phyloP scores from a whole-genome alignment of 2,329 filamentous ascomycete genomes.

The Ophiostoma australiae region DNA sequence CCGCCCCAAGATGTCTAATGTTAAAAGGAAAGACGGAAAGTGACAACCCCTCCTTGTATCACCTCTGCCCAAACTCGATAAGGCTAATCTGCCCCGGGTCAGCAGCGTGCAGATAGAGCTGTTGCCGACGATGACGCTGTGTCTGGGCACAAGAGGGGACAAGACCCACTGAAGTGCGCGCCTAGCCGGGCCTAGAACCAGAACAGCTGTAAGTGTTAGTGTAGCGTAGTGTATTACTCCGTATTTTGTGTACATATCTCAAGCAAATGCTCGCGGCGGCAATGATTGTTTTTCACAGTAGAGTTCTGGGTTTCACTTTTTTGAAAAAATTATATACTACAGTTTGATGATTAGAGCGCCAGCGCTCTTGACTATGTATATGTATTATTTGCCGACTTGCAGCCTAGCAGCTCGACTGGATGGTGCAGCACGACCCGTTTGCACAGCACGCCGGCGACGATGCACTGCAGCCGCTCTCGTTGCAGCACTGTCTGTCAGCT shows the following conservation, averaged over 20 bases:
- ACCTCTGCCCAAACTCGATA: slow-evolving; percentile 5
- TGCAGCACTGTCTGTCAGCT: slow-evolving; percentile 14
- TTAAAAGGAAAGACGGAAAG: no score
- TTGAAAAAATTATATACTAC: not conserved
- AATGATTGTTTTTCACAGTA: not conserved
- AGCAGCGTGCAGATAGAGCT: not conserved
- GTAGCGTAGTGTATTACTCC: not conserved
- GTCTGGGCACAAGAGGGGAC: not conserved
- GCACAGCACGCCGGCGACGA: slow-evolving; percentile 15
- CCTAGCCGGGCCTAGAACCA: not conserved
- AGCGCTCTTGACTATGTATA: not conserved
- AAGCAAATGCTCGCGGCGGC: no score
- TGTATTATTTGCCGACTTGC: not conserved
- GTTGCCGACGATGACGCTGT: slow-evolving; percentile 9
- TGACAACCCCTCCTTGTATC: slow-evolving; percentile 2
- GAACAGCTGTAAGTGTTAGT: not conserved
- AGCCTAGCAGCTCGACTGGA: slow-evolving; percentile 10
- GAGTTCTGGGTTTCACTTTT: not conserved
- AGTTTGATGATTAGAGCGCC: not conserved
- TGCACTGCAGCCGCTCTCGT: slow-evolving; percentile 15
- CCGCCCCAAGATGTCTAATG: no score
- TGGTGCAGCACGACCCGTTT: slow-evolving; percentile 15
- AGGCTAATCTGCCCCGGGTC: not conserved
- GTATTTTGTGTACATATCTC: not conserved
- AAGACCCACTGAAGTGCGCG: slow-evolving; percentile 4